Base-by-base conservation (phyloP, 768 basidiomycete species). In the Antrodiella citrinella region DNA sequence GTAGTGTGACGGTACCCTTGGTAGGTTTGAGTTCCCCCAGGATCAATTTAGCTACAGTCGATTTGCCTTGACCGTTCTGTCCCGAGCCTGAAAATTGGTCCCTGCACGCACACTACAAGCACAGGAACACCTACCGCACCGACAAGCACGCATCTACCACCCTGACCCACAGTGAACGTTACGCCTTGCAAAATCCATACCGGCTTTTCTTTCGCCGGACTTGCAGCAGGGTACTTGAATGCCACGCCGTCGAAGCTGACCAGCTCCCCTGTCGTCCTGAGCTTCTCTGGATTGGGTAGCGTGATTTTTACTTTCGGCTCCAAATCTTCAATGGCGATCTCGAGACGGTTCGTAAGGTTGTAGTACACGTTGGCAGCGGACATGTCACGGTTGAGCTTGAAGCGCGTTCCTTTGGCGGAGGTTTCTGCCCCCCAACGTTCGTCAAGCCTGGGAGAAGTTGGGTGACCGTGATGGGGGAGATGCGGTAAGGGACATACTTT, bases 321-420 rank as follows among this genome's bases (percentile, higher is more conserved):
- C 12, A 47, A 19, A 35, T 57, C 52, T 21, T 59, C 58, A 10
- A 59, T 51, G 13, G 48, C 51, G n/a, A 51, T 47, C 4, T 39
- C 56, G 22, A 3, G 44, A 10, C 58, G 58, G 15, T 26, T 30
- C 35, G 42, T 52, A 1, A 49, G 5, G 46, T 45, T 24, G 51
- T 47, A 57, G 30, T 35, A 35, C 7, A 35, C 30, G 7, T 15
- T 15, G 7, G 7, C 7, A 2, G 54, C 56, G 15, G 35, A 52
- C 43, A 55, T 53, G 38, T 59, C 58, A 20, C 58, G 55, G 30
- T 57, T 59, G 5, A 59, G 52, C 52, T 59, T 59, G 52, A 59
- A 59, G 22, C 58, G 55, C 18, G 48, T 51, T 2, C 58, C 58
- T 46, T 59, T 59, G 9, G 54, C 58, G 47, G 52, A 55, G 10